phyloP scores from a whole-genome alignment of 495 filamentous ascomycete genomes.

The Neurospora sp. region DNA sequence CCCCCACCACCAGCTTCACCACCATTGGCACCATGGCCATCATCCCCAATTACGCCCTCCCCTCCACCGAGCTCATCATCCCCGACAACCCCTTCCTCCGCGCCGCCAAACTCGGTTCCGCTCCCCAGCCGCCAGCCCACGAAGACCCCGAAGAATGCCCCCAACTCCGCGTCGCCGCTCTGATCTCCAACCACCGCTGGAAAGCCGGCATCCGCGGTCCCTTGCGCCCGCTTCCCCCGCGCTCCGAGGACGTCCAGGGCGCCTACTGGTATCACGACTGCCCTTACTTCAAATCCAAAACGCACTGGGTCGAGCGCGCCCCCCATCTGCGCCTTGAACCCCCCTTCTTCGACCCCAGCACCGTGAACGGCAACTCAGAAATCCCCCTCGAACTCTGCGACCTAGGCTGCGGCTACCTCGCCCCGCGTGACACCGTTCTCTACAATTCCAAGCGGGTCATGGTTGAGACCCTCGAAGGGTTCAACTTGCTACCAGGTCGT shows the following conservation, averaged over 20 bases:
- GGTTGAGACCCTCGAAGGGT: not conserved
- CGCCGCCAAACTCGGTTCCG: not conserved
- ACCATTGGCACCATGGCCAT: not conserved
- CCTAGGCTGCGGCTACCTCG: not conserved
- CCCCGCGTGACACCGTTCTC: not conserved
- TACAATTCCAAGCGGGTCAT: not conserved
- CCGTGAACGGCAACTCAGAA: no score
- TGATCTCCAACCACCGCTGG: not conserved
- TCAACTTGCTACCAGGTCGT: not conserved
- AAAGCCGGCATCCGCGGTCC: not conserved
- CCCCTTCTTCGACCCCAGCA: not conserved
- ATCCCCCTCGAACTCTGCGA: not conserved
- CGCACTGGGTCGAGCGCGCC: not conserved
- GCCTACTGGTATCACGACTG: not conserved
- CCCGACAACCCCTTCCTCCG: not conserved
- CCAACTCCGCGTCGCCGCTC: not conserved
- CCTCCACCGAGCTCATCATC: not conserved
- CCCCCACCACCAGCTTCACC: not conserved
- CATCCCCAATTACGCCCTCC: not conserved
- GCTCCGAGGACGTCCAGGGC: not conserved
- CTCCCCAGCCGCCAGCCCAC: not conserved
- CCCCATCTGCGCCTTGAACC: not conserved
- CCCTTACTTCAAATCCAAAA: not conserved
- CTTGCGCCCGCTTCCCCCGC: not conserved
- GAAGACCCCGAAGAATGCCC: not conserved